Conservation (phyloP, 345 rosid genomes). For the Eucalyptus melliodora region DNA sequence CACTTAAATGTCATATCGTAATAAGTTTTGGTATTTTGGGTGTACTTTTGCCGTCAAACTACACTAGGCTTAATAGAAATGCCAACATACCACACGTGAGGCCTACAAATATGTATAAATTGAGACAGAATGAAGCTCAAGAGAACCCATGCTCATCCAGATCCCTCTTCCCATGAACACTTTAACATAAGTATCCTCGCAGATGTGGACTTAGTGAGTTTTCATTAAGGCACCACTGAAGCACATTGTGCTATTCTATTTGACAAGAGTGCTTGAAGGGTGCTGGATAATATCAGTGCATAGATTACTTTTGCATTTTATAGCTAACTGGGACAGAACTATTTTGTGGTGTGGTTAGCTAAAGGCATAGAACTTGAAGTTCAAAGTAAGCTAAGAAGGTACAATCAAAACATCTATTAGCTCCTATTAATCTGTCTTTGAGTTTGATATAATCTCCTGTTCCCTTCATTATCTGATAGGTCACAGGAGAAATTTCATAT, state of each 20-base stretch:
- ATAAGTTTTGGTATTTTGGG: too few species aligned
- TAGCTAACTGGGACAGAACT: background rate
- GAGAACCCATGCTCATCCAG: background rate
- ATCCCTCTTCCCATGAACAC: background rate
- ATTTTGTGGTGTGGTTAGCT: background rate
- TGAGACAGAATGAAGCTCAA: background rate
- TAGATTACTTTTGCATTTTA: background rate
- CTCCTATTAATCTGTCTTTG: background rate
- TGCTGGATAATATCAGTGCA: background rate
- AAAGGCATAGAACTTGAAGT: background rate
- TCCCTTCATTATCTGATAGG: slow-evolving; percentile 7
- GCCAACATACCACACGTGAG: background rate
- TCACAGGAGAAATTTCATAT: slow-evolving; percentile 12
- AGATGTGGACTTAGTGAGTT: background rate
- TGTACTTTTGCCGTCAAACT: background rate
- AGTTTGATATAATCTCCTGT: background rate
- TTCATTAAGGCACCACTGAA: background rate
- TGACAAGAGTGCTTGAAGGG: background rate
- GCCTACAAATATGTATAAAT: background rate
- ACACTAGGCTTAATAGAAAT: background rate
- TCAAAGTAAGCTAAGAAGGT: background rate
- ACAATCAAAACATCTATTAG: background rate
- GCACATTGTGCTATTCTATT: background rate
- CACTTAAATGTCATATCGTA: fast-evolving
- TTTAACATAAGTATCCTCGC: background rate